Conservation (phyloP, 1,139 yeast genomes). For the Hansenula anomala region DNA sequence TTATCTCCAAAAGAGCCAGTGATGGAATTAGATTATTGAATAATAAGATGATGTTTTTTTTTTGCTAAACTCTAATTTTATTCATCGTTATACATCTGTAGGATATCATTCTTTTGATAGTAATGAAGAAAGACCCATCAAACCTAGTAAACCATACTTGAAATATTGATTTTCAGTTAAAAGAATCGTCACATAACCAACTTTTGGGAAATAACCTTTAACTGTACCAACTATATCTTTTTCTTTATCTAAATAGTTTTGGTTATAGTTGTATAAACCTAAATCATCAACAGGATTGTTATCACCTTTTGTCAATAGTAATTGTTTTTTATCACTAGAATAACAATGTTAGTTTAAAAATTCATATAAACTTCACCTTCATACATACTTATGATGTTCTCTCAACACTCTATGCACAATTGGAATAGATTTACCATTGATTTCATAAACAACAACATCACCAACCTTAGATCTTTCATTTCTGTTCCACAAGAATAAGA, state of each 20-base stretch:
- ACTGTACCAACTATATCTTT: slow-evolving; percentile 86
- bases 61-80: too few species aligned
- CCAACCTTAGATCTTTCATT: slow-evolving; percentile 68
- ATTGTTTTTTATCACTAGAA: slow-evolving; percentile 44
- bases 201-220: slow-evolving; percentile 82
- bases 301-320: slow-evolving; percentile 91
- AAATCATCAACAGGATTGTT: slow-evolving; percentile 92
- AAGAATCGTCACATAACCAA: slow-evolving; percentile 89
- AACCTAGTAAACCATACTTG: slow-evolving; percentile 64
- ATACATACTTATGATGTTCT: slow-evolving; percentile 50
- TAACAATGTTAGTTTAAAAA: too few species aligned
- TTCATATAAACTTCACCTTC: too few species aligned
- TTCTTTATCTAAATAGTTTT: slow-evolving; percentile 69
- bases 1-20: slow-evolving; percentile 13
- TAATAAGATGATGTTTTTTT: too few species aligned
- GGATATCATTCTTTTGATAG: slow-evolving; percentile 36
- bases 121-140: slow-evolving; percentile 56
- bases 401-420: slow-evolving; percentile 93
- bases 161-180: slow-evolving; percentile 85
- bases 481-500: slow-evolving; percentile 87
- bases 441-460: slow-evolving; percentile 94
- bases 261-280: slow-evolving; percentile 74
- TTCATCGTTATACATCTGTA: too few species aligned
- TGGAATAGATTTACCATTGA: slow-evolving; percentile 77
- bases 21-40: slow-evolving; percentile 15